phyloP scores from a whole-genome alignment of 2,329 filamentous ascomycete genomes.

The Neocatenulostroma microsporum region DNA sequence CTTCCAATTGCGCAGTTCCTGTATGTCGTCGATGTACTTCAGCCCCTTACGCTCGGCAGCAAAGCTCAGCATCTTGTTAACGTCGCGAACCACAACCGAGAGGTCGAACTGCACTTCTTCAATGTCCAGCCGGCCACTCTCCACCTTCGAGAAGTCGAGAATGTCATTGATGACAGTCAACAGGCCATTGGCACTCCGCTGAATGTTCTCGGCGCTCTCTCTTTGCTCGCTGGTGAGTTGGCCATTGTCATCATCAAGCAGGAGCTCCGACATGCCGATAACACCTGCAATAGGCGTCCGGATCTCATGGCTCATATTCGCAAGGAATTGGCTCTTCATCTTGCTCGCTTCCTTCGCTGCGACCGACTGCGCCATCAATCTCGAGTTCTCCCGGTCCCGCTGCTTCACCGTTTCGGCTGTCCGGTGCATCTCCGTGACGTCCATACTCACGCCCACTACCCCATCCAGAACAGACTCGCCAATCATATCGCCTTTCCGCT shows the following conservation, averaged over 20 bases:
- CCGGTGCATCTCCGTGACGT: conserved; percentile 64
- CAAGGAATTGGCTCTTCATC: conserved; percentile 71
- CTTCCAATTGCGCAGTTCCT: conserved; percentile 57
- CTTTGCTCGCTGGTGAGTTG: conserved; percentile 59
- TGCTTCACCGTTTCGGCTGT: conserved; percentile 56
- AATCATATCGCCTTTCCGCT: conserved; percentile 45
- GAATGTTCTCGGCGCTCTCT: conserved; percentile 70
- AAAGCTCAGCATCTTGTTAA: conserved; percentile 80
- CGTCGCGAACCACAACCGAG: conserved; percentile 65
- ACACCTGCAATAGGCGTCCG: conserved; percentile 64
- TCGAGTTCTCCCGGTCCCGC: conserved; percentile 59
- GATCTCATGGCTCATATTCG: conserved; percentile 47
- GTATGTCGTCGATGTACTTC: conserved; percentile 59
- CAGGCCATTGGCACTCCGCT: conserved; percentile 70
- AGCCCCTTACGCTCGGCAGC: conserved; percentile 74
- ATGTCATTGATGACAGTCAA: conserved; percentile 89
- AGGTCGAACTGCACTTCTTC: conserved; percentile 75
- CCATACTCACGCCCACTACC: conserved; percentile 71
- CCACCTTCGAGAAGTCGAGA: conserved; percentile 76
- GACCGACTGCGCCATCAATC: conserved; percentile 64
- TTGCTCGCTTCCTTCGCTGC: conserved; percentile 74
- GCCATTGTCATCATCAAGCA: conserved; percentile 53
- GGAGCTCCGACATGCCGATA: conserved; percentile 69
- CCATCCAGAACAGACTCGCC: conserved; percentile 54
- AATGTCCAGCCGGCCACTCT: conserved; percentile 67